Evolutionary conservation across 1,284 basidiomycete genomes (phyloP), one percentile per base, ranked within the genome.

Genomic region (Quambalaria eucalypti): DNA sequence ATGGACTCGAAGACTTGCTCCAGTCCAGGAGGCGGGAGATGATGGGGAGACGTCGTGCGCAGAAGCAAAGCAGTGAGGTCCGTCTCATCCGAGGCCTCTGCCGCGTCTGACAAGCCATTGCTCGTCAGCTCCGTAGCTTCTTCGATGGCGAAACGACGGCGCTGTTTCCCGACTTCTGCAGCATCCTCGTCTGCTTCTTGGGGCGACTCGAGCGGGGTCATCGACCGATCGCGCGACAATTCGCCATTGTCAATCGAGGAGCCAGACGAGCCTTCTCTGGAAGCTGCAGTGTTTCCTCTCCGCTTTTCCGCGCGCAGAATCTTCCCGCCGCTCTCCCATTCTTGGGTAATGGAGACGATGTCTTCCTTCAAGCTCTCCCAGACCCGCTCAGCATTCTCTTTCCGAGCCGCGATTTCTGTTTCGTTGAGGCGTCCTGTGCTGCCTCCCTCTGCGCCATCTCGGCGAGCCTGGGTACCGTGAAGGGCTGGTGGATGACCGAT

Each of bases 1-100:
- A 67, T 63, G 52, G 64, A 61, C 48, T 73, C 71, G 39, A 66
- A 73, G 36, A 73, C 64, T 42, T 73, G 63, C 28, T 73, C 71
- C 16, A 60, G 50, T 5, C 69, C 71, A 0, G 66, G 65, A 16
- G 64, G 62, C 21, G 71, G 69, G 9, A 73, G 58, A 3, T 58
- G 59, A 19, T 61, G 50, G 4, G 71, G 60, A 25, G 64, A 64
- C 2, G 71, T 64, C 4, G 64, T 65, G 23, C 59, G 52, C 19
- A 65, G 47, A 16, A 64, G 59, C 29, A 64, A 49, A 10, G 51
- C 50, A 3, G 52, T 51, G 9, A 62, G 52, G 42, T 23, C 21
- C 5, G 14, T 9, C 4, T 46, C 42, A 4, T 46, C 42, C 25
- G 42, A 46, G 16, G n/a, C 42, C 8, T 16, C 12, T 16, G 39